Evolutionary conservation across 768 basidiomycete genomes (phyloP).

Genomic region (Gymnopilus dilepis): DNA sequence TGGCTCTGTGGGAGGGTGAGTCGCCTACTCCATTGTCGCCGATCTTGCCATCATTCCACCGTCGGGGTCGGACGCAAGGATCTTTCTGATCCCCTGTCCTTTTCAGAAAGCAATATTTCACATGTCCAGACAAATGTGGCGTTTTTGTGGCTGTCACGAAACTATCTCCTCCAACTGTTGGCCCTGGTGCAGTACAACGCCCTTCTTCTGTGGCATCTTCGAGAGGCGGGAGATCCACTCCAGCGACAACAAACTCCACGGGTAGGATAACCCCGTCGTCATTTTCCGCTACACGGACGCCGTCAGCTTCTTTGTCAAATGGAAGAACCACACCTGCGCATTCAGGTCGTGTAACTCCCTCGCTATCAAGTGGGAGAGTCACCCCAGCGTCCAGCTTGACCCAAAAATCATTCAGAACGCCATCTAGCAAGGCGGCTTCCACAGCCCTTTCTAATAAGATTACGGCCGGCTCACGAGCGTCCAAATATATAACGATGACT

Average conservation of each 20-base stretch:
- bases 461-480: constrained; percentile 84
- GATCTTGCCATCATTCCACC: constrained; percentile 1
- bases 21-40: constrained; percentile 21
- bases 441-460: constrained; percentile 51
- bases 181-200: constrained; percentile 53
- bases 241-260: constrained; percentile 43
- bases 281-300: constrained; percentile 37
- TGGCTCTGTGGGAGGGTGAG: constrained; percentile 88
- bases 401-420: constrained; percentile 38
- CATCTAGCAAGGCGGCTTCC: constrained; percentile 34
- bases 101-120: constrained; percentile 80
- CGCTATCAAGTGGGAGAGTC: constrained; percentile 39
- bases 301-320: constrained; percentile 42
- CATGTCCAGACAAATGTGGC: constrained; percentile 84
- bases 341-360: constrained; percentile 58
- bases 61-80: background rate
- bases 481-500: constrained; percentile 84
- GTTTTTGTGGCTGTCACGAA: constrained; percentile 89
- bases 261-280: constrained; percentile 58
- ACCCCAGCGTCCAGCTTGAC: constrained; percentile 41
- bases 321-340: constrained; percentile 46
- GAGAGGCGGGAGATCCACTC: constrained; percentile 63
- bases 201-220: constrained; percentile 85
- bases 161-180: constrained; percentile 77
- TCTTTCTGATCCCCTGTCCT: background rate